These are phyloP conservation scores for Lentinula boryana DNA, from an alignment of 768 basidiomycete genomes.

Conservation along the genomic window DNA sequence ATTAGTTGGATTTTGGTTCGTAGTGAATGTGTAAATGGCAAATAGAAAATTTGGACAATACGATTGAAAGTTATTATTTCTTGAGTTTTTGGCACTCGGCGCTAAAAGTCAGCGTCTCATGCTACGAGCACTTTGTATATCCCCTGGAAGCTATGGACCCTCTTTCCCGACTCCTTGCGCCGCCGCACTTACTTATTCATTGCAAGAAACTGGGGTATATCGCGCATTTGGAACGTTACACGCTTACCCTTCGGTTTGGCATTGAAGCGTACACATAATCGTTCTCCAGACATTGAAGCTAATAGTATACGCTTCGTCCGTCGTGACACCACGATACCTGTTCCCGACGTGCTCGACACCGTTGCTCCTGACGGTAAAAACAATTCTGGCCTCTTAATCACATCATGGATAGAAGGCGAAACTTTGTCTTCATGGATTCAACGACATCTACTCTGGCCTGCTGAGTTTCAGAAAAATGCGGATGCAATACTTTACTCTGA, in stretches of 20 bases:
- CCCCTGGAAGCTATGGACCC: not conserved
- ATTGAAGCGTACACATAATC: not conserved
- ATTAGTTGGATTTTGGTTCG: constrained; percentile 5
- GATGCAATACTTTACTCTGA: not conserved
- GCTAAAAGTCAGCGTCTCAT: too few relatives aligned
- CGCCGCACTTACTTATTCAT: not conserved
- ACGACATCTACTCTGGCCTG: not conserved
- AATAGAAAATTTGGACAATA: too few relatives aligned
- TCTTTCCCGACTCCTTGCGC: not conserved
- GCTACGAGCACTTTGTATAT: not conserved
- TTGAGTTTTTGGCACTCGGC: too few relatives aligned
- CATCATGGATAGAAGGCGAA: constrained; percentile 15
- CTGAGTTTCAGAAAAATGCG: not conserved
- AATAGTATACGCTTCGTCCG: constrained; percentile 15
- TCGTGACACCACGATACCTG: constrained; percentile 17
- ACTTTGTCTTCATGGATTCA: not conserved
- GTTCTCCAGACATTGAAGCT: constrained; percentile 11
- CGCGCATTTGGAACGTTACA: not conserved
- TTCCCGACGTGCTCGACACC: constrained; percentile 14
- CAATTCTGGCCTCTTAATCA: constrained; percentile 6
- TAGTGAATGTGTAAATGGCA: too few relatives aligned
- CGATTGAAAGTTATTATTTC: too few relatives aligned
- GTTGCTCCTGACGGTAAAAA: not conserved
- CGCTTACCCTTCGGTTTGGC: not conserved
- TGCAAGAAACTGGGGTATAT: not conserved